Base-by-base conservation (phyloP, 1,284 basidiomycete genomes). In the Leccinum solheimii region DNA sequence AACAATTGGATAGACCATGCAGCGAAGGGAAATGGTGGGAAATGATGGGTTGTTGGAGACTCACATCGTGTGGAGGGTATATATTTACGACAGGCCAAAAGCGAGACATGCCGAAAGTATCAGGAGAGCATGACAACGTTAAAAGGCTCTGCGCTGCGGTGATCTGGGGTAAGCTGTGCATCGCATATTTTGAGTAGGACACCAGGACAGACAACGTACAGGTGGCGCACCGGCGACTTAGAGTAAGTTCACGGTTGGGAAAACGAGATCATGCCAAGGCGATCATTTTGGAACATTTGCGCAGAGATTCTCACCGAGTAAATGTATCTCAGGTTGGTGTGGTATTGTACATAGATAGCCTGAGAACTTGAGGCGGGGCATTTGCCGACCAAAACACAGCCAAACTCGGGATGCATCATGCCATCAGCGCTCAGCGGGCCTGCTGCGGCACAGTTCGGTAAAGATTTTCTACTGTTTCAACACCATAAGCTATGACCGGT, bases 51-150 rank as follows among this genome's bases (percentile, higher is more conserved):
- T 45, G 16, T 40, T 21, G 36, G n/a, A 55, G 19, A 40, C 59
- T 60, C 49, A 55, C 61, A 38, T 58, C 38, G 48, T 45, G 38
- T 55, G 55, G 1, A 32, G 10, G 26, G 48, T 49, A 51, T 56
- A 65, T 69, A 59, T 57, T 65, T 60, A 59, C 26, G 49, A 55
- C 3, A 59, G 36, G 43, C 16, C 30, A 43, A 52, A 43, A 30
- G 30, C 32, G 32, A 32, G 56, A 40, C 50, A 32, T 38, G 38
- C 34, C 34, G 13, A 58, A 38, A 50, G 57, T 54, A n/a, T 40
- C 57, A 48, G 50, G 45, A 26, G 6, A 48, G 32, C 60, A 58
- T 45, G 56, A 54, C 16, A 49, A 60, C 52, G 13, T 32, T 34
- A 23, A 43, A 26, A 16, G 8, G 48, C 48, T 49, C 36, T 26